These are phyloP conservation scores for Leccinum broughii DNA, from an alignment of 768 basidiomycete genomes.

Conservation along the genomic window DNA sequence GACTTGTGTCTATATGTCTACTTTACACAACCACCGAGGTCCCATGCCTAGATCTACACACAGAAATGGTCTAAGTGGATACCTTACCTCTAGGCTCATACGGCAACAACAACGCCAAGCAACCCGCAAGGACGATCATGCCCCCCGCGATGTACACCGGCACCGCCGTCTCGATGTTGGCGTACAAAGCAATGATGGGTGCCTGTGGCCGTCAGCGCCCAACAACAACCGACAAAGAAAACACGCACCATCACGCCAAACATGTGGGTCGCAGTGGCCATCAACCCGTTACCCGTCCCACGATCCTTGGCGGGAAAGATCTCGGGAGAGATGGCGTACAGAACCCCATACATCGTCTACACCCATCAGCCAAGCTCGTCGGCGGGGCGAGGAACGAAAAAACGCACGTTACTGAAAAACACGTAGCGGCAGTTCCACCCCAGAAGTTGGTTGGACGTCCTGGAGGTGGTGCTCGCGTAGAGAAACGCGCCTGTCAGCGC, in stretches of 20 bases:
- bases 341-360: slow-evolving; percentile 73
- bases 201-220: no score
- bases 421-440: slow-evolving; percentile 81
- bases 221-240: not conserved
- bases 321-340: slow-evolving; percentile 71
- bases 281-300: slow-evolving; percentile 70
- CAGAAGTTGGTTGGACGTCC: slow-evolving; percentile 63
- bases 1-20: not conserved
- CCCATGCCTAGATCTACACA: not conserved
- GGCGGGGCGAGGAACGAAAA: not conserved
- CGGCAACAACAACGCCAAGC: slow-evolving; percentile 61
- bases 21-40: not conserved
- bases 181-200: slow-evolving; percentile 70
- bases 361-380: not conserved
- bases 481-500: slow-evolving; percentile 75
- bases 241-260: slow-evolving; percentile 64
- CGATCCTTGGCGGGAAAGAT: slow-evolving; percentile 71
- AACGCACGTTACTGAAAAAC: slow-evolving; percentile 59
- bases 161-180: slow-evolving; percentile 59
- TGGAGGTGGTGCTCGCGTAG: slow-evolving; percentile 72
- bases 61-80: slow-evolving; percentile 46
- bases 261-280: slow-evolving; percentile 56
- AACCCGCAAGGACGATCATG: slow-evolving; percentile 60
- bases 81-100: slow-evolving; percentile 75
- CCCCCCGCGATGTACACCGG: slow-evolving; percentile 75